Percentiles rank a stretch among this genome's conserved stretches.
These are phyloP conservation scores for Platismatia glauca DNA, from an alignment of 495 filamentous ascomycete species.

Conservation along the genomic window DNA sequence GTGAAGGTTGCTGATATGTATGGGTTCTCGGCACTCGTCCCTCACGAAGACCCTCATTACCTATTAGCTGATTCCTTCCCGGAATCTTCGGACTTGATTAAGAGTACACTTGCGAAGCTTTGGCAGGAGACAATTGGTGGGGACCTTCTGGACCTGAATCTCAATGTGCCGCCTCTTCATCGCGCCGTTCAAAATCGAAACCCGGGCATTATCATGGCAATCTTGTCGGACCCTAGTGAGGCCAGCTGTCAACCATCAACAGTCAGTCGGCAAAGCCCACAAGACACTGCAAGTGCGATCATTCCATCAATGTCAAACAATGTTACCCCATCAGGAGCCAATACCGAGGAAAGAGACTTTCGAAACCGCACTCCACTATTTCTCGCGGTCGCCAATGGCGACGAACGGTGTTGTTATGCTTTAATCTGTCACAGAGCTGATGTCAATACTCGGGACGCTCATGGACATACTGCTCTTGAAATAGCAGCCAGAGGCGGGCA, in stretches of 20 bases:
- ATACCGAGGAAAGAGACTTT: conserved; percentile 1
- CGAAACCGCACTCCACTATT: conserved; percentile 3
- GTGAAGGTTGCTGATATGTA: not conserved
- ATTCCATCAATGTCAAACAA: too few species aligned
- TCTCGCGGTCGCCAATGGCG: conserved; percentile 1
- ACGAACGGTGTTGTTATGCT: not conserved
- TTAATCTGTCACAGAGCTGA: not conserved
- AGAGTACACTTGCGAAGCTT: not conserved
- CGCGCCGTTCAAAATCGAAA: conserved; percentile 2
- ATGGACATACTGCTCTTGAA: conserved; percentile 10
- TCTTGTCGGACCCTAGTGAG: not conserved
- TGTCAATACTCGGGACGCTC: not conserved
- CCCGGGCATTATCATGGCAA: not conserved
- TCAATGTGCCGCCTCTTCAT: conserved; percentile 4
- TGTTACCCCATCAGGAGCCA: not conserved
- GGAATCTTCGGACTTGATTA: conserved; percentile 1
- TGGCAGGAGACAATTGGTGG: conserved; percentile 7
- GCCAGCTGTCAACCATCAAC: too few species aligned
- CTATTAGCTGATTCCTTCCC: conserved; percentile 8
- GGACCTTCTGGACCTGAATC: not conserved
- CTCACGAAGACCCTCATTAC: not conserved
- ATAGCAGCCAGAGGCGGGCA: conserved; percentile 1
- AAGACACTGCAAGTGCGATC: too few species aligned
- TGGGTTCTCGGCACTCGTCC: not conserved
- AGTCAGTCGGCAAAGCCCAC: too few species aligned